phyloP scores from a whole-genome alignment of 352 stramenopile genomes.

The Globisporangium splendens region DNA sequence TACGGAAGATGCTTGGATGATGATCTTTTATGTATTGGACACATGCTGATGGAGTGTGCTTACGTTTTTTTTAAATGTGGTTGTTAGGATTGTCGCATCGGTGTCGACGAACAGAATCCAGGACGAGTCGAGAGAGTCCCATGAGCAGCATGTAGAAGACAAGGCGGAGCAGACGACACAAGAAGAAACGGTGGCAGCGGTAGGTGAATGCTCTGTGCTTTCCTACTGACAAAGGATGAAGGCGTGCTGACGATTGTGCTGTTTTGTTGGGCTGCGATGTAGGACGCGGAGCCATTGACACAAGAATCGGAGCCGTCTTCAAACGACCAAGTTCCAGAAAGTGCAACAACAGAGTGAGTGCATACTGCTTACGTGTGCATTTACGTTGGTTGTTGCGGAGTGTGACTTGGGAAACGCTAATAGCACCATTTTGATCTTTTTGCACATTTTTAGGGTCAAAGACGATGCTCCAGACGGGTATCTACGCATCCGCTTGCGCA shows the following conservation, averaged over 20 bases:
- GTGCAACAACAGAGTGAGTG: not conserved
- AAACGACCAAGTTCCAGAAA: not conserved
- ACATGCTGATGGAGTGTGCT: not conserved
- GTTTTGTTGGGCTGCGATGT: not conserved
- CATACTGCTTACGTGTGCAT: too few species aligned
- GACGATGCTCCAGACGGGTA: constrained; percentile 36
- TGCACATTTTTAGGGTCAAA: not conserved
- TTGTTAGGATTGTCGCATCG: constrained; percentile 40
- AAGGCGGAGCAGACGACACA: not conserved
- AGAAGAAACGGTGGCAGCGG: too few species aligned
- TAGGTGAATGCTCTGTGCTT: too few species aligned
- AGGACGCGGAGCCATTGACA: not conserved
- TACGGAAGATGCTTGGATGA: constrained; percentile 18
- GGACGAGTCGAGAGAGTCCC: not conserved
- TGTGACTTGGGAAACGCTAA: too few species aligned
- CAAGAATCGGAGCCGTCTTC: not conserved
- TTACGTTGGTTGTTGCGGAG: too few species aligned
- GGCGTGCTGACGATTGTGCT: too few species aligned
- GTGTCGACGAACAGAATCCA: constrained; percentile 18
- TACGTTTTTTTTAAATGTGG: not conserved
- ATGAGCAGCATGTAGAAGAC: not conserved
- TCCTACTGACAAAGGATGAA: too few species aligned
- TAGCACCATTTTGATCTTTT: not conserved
- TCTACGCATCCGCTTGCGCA: constrained; percentile 52
- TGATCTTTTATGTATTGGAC: not conserved